A percentile compares a stretch with the other conserved stretches of the same genome.
Conservation (phyloP, 495 filamentous ascomycete species). For the Tuber umbilicatum region DNA sequence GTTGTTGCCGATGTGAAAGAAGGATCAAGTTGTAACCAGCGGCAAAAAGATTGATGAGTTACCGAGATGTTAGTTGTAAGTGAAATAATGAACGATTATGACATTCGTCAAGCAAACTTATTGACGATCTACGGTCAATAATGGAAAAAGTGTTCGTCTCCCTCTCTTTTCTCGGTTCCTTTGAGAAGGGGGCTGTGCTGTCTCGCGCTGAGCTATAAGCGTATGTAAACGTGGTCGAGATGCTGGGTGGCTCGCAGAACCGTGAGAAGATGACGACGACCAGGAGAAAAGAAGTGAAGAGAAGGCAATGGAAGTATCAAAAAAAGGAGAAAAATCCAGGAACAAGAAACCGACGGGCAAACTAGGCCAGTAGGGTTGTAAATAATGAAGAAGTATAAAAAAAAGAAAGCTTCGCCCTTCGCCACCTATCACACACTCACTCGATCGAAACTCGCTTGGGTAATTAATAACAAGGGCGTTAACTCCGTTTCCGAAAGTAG, state of each 20-base stretch:
- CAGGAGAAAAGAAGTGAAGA: slow-evolving; percentile 15
- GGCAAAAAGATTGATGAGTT: neutral
- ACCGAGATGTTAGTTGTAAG: neutral
- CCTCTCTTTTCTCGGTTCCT: neutral
- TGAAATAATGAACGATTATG: slow-evolving; percentile 32
- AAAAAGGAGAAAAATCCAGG: slow-evolving; percentile 21
- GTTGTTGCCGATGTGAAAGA: neutral
- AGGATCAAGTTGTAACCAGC: slow-evolving; percentile 4
- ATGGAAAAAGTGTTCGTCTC: neutral
- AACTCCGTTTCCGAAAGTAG: slow-evolving; percentile 27
- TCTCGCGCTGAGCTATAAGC: neutral
- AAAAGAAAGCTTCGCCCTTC: slow-evolving; percentile 6
- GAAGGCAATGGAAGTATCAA: neutral
- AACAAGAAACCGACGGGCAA: slow-evolving; percentile 5
- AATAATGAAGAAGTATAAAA: neutral
- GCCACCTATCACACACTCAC: slow-evolving; percentile 24
- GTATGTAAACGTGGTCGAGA: neutral
- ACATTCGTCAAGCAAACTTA: slow-evolving; percentile 23
- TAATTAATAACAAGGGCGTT: slow-evolving; percentile 29
- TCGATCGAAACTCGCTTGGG: slow-evolving; percentile 29
- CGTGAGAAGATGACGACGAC: slow-evolving; percentile 32
- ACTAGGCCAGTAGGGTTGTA: neutral
- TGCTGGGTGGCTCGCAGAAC: slow-evolving; percentile 34
- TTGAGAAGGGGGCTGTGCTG: neutral
- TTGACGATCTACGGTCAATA: slow-evolving; percentile 39